phyloP scores from a whole-genome alignment of 106 monocot genomes.

The Iris macrosiphon region DNA sequence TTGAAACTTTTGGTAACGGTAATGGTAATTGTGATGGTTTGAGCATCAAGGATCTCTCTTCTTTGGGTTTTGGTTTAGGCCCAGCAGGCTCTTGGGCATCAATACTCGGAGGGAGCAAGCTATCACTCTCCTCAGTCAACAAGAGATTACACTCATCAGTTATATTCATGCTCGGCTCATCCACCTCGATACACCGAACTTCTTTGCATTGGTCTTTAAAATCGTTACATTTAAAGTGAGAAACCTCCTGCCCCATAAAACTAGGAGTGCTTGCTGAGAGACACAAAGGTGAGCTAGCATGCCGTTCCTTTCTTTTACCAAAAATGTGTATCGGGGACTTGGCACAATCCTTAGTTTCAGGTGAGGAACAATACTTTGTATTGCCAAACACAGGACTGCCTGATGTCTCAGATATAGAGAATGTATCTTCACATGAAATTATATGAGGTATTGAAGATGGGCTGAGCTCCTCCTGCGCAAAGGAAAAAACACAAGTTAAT shows the following conservation, averaged over 20 bases:
- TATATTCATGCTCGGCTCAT: constrained; percentile 22
- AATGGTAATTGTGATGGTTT: constrained; percentile 19
- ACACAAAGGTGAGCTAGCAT: constrained; percentile 3
- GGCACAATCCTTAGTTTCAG: constrained; percentile 9
- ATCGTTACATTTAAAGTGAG: constrained; percentile 15
- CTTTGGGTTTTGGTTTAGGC: not conserved
- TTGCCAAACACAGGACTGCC: no score
- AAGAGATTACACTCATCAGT: constrained; percentile 31
- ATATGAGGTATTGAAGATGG: constrained; percentile 21
- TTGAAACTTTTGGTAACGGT: constrained; percentile 12
- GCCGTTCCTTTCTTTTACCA: constrained; percentile 1
- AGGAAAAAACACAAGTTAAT: not conserved
- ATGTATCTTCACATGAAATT: constrained; percentile 36
- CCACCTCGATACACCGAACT: constrained; percentile 73
- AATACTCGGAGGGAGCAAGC: constrained; percentile 15
- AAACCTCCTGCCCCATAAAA: constrained; percentile 12
- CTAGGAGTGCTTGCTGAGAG: constrained; percentile 18
- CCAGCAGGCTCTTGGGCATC: no score
- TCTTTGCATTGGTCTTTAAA: constrained; percentile 70
- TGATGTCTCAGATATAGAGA: constrained; percentile 44
- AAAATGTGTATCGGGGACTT: constrained; percentile 5
- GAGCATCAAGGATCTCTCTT: not conserved
- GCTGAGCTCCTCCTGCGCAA: constrained; percentile 26
- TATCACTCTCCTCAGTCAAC: constrained; percentile 22
- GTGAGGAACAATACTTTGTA: constrained; percentile 7